These are phyloP conservation scores for Chenopodium quinoa DNA, from an alignment of 148 eudicot species.

Conservation along the genomic window DNA sequence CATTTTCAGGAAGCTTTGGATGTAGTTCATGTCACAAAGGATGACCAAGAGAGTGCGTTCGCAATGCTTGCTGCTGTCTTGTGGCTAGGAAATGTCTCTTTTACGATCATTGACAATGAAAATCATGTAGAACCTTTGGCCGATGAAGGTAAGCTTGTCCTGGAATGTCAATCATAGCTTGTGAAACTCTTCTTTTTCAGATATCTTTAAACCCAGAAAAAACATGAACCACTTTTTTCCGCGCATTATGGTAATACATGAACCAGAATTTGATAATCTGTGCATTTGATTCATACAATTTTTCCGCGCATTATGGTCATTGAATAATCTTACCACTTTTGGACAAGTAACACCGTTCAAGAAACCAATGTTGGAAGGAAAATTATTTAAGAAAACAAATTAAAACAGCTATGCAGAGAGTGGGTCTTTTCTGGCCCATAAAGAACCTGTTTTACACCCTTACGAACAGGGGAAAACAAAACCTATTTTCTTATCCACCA, in stretches of 20 bases:
- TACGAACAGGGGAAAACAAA: background rate
- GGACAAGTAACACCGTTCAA: background rate
- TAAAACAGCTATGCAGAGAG: background rate
- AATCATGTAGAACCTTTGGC: slow-evolving; percentile 84
- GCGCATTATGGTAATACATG: background rate
- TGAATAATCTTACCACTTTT: background rate
- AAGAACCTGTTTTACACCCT: background rate
- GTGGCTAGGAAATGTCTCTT: slow-evolving; percentile 90
- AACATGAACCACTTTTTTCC: background rate
- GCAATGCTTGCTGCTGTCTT: slow-evolving; percentile 87
- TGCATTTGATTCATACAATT: background rate
- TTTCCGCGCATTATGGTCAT: background rate
- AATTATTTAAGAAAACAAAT: background rate
- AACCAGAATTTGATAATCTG: background rate
- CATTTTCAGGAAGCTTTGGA: slow-evolving; percentile 81
- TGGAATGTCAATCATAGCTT: background rate
- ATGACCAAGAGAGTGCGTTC: slow-evolving; percentile 81
- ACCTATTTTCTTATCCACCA: background rate
- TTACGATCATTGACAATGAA: slow-evolving; percentile 65
- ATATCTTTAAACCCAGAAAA: background rate
- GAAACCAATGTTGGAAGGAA: background rate
- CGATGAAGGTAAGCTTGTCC: slow-evolving; percentile 53
- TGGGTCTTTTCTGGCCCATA: background rate
- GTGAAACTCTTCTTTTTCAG: background rate
- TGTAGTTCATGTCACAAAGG: slow-evolving; percentile 87